Evolutionary conservation across 192 early-diverging fungal genomes (phyloP).

Genomic region (Piromyces finnis): DNA sequence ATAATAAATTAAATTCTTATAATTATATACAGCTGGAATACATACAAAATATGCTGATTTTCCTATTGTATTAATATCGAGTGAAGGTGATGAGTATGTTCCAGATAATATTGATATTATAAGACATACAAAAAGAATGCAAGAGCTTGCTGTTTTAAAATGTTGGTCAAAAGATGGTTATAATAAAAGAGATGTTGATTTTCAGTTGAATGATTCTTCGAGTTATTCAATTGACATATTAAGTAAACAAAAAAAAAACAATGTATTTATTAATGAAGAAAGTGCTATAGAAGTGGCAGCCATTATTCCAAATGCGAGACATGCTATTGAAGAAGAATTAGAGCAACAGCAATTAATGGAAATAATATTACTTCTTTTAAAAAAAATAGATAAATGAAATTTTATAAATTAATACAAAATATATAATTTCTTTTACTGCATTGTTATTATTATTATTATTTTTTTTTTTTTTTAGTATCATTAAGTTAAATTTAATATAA

Average conservation of each 20-base stretch:
- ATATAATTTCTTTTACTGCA: too few species aligned
- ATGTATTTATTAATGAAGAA: background rate
- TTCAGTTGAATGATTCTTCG: background rate
- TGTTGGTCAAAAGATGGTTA: background rate
- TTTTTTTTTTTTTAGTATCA: too few species aligned
- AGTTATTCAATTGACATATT: background rate
- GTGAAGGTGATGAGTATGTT: background rate
- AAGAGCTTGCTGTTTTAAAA: background rate
- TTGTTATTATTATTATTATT: too few species aligned
- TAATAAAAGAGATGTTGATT: background rate
- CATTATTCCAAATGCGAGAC: background rate
- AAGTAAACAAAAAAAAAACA: background rate
- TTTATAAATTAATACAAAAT: too few species aligned
- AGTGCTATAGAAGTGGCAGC: background rate
- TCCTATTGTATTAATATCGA: background rate
- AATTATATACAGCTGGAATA: background rate
- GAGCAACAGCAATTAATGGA: background rate
- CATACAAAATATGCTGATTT: background rate
- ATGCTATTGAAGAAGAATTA: background rate
- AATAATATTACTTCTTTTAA: background rate
- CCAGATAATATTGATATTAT: background rate
- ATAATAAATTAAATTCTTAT: too few species aligned
- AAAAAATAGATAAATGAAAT: background rate
- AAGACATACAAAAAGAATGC: background rate
- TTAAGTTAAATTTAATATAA: too few species aligned